A percentile compares a stretch with the other conserved stretches of the same genome.
Conservation (phyloP, 768 basidiomycete genomes). For the Lentinus tigrinus region DNA sequence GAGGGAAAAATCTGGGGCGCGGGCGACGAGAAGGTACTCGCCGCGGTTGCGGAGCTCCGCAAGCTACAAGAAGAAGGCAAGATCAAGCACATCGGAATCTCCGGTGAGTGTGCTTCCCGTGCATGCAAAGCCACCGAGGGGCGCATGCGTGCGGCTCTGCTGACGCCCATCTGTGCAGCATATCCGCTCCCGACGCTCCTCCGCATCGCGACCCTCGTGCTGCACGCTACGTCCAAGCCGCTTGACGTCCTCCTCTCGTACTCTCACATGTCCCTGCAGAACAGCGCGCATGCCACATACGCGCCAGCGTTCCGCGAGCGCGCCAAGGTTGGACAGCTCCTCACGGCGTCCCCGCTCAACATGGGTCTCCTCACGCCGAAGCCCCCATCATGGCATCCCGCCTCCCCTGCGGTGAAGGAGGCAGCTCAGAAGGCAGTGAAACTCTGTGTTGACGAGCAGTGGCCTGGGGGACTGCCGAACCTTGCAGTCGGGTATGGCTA, state of each 20-base stretch:
- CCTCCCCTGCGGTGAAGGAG: constrained; percentile 47
- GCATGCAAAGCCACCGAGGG: too few species aligned
- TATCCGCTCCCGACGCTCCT: constrained; percentile 83
- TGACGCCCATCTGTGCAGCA: constrained; percentile 40
- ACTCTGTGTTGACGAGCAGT: constrained; percentile 29
- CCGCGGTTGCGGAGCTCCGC: constrained; percentile 63
- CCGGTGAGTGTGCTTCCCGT: constrained; percentile 45
- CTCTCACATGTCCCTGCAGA: constrained; percentile 78
- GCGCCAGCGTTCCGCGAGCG: constrained; percentile 55
- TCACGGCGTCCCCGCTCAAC: constrained; percentile 80
- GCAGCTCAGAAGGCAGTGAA: constrained; percentile 41
- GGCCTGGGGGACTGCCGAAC: constrained; percentile 51
- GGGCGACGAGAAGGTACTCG: constrained; percentile 72
- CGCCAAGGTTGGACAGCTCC: constrained; percentile 64
- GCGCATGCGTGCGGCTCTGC: neutral
- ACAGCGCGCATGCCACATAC: constrained; percentile 57
- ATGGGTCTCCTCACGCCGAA: constrained; percentile 73
- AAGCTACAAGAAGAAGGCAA: constrained; percentile 72
- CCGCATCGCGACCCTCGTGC: constrained; percentile 73
- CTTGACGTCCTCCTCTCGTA: constrained; percentile 81
- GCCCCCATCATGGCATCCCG: constrained; percentile 77
- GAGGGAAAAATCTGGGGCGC: constrained; percentile 58
- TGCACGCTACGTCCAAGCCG: constrained; percentile 67
- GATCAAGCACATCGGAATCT: constrained; percentile 74
- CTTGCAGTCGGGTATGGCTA: constrained; percentile 77